phyloP scores from a whole-genome alignment of 768 basidiomycete genomes.

The Leccinum broughii region DNA sequence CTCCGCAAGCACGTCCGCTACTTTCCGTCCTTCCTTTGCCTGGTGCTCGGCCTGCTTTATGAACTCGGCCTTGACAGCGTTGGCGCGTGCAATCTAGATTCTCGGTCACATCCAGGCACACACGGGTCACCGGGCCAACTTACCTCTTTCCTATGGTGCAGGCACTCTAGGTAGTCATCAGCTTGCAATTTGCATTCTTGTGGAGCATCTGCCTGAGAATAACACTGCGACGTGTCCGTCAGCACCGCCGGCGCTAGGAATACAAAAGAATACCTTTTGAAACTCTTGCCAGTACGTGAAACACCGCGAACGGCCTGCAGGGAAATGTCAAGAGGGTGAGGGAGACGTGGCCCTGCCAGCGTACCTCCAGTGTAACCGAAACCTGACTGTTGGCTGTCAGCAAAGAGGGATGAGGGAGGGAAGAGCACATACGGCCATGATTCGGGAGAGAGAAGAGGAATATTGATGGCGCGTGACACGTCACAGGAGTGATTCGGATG shows the following conservation, averaged over 20 bases:
- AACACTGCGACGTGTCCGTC: constrained; percentile 58
- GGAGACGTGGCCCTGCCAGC: constrained; percentile 11
- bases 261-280: constrained; percentile 50
- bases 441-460: background rate
- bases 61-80: constrained; percentile 70
- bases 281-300: constrained; percentile 94
- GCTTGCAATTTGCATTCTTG: constrained; percentile 66
- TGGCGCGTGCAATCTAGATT: constrained; percentile 60
- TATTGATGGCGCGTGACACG: constrained; percentile 20
- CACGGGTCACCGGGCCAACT: constrained; percentile 18
- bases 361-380: constrained; percentile 63
- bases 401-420: background rate
- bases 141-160: constrained; percentile 89
- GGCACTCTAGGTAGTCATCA: constrained; percentile 90
- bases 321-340: constrained; percentile 6
- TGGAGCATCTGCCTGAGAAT: constrained; percentile 76
- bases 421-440: constrained; percentile 40
- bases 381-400: constrained; percentile 51
- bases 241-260: constrained; percentile 1
- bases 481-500: constrained; percentile 20
- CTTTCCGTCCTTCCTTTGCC: constrained; percentile 68
- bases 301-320: constrained; percentile 77
- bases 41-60: constrained; percentile 63
- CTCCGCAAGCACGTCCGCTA: constrained; percentile 68
- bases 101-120: background rate